Conservation (phyloP, 108 stramenopile species). For the Cyclotella kingstonii region DNA sequence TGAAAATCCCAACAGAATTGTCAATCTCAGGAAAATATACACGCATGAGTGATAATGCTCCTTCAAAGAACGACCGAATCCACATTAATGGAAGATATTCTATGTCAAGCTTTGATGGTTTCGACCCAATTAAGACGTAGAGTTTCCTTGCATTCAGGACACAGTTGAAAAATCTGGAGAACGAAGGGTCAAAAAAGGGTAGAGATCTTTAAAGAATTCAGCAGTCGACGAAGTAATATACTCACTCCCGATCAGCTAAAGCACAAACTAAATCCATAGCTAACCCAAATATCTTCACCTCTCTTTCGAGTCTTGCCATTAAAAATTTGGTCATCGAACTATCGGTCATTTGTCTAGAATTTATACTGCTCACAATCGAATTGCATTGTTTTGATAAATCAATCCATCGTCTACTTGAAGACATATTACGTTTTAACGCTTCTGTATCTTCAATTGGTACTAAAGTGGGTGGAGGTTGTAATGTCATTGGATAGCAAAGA, state of each 20-base stretch:
- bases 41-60: constrained; percentile 1
- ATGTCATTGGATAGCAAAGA: constrained; percentile 2
- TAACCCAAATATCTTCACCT: constrained; percentile 16
- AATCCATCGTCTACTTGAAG: constrained; percentile 10
- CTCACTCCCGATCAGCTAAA: constrained; percentile 32
- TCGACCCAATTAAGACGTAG: constrained; percentile 12
- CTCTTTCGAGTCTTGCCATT: constrained; percentile 12
- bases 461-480: neutral
- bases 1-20: constrained; percentile 5
- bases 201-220: neutral
- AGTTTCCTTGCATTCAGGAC: constrained; percentile 24
- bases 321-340: constrained; percentile 6
- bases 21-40: constrained; percentile 2
- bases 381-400: constrained; percentile 21
- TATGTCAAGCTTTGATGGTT: neutral
- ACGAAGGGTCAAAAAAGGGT: neutral
- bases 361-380: neutral
- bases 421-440: neutral
- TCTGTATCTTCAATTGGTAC: neutral
- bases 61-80: constrained; percentile 6
- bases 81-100: constrained; percentile 27
- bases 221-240: neutral
- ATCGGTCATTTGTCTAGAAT: neutral
- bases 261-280: constrained; percentile 11
- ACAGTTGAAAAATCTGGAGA: constrained; percentile 27